Evolutionary conservation across 2,329 filamentous ascomycete species (phyloP), one percentile per base, ranked within the genome.

Genomic region (Rosellinia necatrix): DNA sequence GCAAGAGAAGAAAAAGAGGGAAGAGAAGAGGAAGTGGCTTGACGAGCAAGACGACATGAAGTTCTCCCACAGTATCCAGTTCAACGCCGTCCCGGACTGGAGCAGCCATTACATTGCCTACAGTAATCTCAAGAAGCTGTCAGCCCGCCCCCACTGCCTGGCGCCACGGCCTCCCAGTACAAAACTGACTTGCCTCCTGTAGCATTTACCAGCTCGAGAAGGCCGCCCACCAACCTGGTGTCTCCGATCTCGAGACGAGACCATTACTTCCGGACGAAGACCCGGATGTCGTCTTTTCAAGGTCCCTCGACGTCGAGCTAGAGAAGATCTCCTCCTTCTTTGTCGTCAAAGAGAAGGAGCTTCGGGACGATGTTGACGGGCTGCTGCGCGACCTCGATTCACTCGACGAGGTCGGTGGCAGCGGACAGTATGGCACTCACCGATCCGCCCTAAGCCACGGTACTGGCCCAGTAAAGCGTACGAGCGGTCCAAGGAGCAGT

Each of bases 31-130:
- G 72, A 78, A 79, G 70, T 83, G 84, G 81, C 86, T 92, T 68
- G 84, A 90, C 66, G 80, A 87, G 66, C 83, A 81, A 64, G 87
- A 89, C 85, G 90, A 91, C 71, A 99, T 99, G 94, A 97, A 97
- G 87, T 99, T 99, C 81, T 97, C 93, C 15, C 94, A 99, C 74
- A 97, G 93, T 76, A 88, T 99, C 67, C 94, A 99, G 80, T 99
- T 99, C 78, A 99, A 99, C 79, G 92, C 94, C 62, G 94, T 99
- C 67, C 94, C 94, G n/a, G 94, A 99, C 76, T 99, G 94, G 94
- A 97, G 91, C 79, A 92, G 88, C 68, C 87, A 97, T 75, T 99
- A 99, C 75, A 96, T 99, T 71, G 90, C 92, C 58, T 99, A 99
- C 76, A 97, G 92, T 78, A 97, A 97, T 70, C 83, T 99, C 67